Conservation (phyloP, 2,329 filamentous ascomycete genomes). For the Colletotrichum neosansevieriae region DNA sequence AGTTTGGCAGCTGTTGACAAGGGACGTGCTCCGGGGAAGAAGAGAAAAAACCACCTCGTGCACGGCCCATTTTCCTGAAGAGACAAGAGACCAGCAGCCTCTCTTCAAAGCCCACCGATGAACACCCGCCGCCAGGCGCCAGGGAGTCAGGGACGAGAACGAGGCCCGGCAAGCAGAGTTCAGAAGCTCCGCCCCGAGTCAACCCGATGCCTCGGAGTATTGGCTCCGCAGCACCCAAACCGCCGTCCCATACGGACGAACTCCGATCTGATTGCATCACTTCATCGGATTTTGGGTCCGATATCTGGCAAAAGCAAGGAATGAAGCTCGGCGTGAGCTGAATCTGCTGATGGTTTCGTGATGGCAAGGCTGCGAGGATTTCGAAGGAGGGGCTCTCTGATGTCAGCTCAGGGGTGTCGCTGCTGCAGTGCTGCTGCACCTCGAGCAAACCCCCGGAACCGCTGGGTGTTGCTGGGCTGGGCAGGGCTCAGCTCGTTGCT, state of each 20-base stretch:
- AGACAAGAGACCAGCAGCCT: neutral
- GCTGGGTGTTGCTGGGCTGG: slow-evolving; percentile 30
- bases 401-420: slow-evolving; percentile 22
- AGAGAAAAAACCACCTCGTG: neutral
- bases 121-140: neutral
- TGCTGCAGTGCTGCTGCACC: neutral
- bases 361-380: slow-evolving; percentile 27
- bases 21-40: slow-evolving; percentile 22
- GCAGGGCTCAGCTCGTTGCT: neutral
- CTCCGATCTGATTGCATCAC: slow-evolving; percentile 22
- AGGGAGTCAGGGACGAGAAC: slow-evolving; percentile 20
- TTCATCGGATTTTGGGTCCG: neutral
- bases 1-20: slow-evolving; percentile 35
- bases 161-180: slow-evolving; percentile 23
- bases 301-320: neutral
- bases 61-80: neutral
- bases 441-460: slow-evolving; percentile 11
- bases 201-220: neutral
- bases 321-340: neutral
- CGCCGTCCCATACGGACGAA: neutral
- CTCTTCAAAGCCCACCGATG: too few species aligned
- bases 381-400: slow-evolving; percentile 12
- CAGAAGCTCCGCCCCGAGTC: neutral
- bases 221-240: neutral
- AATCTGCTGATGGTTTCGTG: slow-evolving; percentile 29